Evolutionary conservation across 805 yeast species (phyloP), one percentile per base, ranked within the genome.

Genomic region (Priceomyces haplophilus): DNA sequence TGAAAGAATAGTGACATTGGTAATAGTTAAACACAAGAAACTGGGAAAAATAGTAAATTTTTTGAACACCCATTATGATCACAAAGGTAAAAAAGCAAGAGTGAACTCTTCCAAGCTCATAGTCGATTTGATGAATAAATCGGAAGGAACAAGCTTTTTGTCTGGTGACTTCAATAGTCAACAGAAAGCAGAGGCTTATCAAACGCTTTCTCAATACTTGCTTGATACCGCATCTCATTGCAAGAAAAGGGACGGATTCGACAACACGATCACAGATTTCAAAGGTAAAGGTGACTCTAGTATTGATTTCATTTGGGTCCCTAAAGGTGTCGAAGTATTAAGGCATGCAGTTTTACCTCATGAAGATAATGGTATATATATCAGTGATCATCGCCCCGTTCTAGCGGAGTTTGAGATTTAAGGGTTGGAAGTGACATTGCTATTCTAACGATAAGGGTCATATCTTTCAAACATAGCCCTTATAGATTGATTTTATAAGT

Each of bases 291-390:
- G 54, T 38, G 55, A 52, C 37, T 47, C 52, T 16, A 61, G 64
- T 32, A 73, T 73, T 38, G 78, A 73, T 48, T 72, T 67, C 45
- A 65, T 73, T 20, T 73, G 75, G 73, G 58, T 64, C 4, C 56
- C 62, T 7, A 34, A 36, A 7, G 43, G 45, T 12, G 33, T 46
- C 6, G 43, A 41, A 8, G 44, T 54, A 10, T 24, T 51, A 7
- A 45, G 39, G 34, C 47, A 53, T 27, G 38, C 46, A 34, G 35
- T 63, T 52, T 50, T 50, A 42, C 44, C 36, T 55, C 55, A 50
- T 65, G 64, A 24, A 64, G 69, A 48, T 37, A 58, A 59, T n/a
- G 61, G 58, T 5, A 49, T 46, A 34, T 49, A 54, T 41, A 59
- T 64, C 52, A 63, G 69, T 42, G 73, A 67, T 48, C 73, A 67